phyloP scores from a whole-genome alignment of 495 filamentous ascomycete species.

The Mytilinidion resinicola region DNA sequence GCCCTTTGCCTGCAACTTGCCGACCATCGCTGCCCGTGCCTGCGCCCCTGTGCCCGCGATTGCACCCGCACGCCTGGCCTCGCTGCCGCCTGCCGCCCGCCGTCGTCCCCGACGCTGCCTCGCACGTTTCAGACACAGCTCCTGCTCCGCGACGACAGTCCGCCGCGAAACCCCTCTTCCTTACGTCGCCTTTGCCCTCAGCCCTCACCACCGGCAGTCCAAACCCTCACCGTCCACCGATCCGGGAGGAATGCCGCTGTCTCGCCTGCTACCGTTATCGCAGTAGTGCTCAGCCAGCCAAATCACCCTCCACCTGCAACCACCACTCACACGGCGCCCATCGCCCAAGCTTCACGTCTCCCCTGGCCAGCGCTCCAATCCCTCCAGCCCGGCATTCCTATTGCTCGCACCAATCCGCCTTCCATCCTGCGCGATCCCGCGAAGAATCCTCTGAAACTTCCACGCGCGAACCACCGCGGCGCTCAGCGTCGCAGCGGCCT shows the following conservation, averaged over 20 bases:
- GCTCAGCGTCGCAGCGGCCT: not conserved
- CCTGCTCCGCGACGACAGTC: not conserved
- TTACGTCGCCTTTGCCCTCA: no score
- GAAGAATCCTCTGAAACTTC: not conserved
- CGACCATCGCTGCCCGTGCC: not conserved
- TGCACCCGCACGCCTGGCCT: not conserved
- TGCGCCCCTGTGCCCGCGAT: not conserved
- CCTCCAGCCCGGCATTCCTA: not conserved
- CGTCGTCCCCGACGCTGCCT: not conserved
- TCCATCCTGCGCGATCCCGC: not conserved
- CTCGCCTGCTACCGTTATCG: not conserved
- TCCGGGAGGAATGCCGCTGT: constrained; percentile 6
- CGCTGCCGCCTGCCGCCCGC: no score
- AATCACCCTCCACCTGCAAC: not conserved
- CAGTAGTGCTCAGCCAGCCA: not conserved
- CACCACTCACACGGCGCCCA: not conserved
- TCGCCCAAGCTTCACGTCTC: no score
- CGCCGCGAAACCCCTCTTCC: not conserved
- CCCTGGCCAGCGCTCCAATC: no score
- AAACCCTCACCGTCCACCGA: not conserved
- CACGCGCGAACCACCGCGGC: no score
- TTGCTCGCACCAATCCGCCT: not conserved
- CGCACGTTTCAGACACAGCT: not conserved
- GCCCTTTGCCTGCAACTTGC: not conserved
- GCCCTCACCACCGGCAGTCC: no score